These are phyloP conservation scores for Calonectria crousiana DNA, from an alignment of 2,329 filamentous ascomycete species.

Conservation along the genomic window DNA sequence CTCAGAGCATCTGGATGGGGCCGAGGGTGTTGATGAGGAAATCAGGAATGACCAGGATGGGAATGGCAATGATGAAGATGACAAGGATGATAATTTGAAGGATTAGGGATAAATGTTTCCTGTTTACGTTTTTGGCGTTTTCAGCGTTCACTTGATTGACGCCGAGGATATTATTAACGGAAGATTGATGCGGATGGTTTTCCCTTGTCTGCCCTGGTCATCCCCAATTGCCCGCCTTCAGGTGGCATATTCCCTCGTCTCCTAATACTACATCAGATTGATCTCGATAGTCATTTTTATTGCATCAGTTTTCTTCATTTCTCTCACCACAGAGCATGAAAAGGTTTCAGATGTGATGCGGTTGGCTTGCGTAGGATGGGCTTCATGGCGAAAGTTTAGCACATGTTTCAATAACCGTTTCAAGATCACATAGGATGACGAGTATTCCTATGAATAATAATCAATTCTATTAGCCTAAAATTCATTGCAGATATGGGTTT, in stretches of 20 bases:
- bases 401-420: neutral
- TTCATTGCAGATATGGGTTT: too few relatives aligned
- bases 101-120: neutral
- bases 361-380: neutral
- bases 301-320: neutral
- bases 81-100: neutral
- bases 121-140: neutral
- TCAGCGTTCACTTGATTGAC: neutral
- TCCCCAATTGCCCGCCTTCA: too few relatives aligned
- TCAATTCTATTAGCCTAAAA: too few relatives aligned
- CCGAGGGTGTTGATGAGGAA: neutral
- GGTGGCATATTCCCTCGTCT: too few relatives aligned
- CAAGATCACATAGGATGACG: too few relatives aligned
- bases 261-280: too few relatives aligned
- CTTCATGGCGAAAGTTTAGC: neutral
- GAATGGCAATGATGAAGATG: neutral
- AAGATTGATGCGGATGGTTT: neutral
- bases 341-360: neutral
- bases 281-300: neutral
- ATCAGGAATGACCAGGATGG: neutral
- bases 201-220: too few relatives aligned
- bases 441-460: neutral
- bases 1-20: neutral
- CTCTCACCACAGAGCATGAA: neutral
- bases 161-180: neutral